Conservation (phyloP, 139 green algal species). For the Chlorella sp. region DNA sequence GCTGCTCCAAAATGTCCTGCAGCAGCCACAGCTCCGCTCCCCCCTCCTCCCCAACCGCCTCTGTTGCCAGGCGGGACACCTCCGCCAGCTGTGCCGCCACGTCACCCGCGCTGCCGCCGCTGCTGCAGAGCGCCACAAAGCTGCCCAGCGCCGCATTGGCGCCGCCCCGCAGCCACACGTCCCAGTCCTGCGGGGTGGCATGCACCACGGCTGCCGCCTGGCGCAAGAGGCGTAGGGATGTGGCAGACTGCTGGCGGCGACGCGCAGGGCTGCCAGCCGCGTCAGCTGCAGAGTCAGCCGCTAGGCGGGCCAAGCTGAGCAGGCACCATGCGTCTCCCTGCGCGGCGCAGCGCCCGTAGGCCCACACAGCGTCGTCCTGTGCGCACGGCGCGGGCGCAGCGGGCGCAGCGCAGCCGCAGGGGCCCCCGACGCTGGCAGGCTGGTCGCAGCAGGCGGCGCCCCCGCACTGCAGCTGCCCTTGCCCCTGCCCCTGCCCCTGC, state of each 20-base stretch:
- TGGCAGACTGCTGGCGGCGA: not conserved
- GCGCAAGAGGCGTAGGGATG: not conserved
- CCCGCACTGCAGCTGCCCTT: not conserved
- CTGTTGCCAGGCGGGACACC: not conserved
- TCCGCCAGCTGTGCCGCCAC: not conserved
- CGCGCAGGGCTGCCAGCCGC: not conserved
- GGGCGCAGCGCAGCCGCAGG: not conserved
- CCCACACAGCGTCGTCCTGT: not conserved
- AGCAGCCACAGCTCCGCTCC: slow-evolving; percentile 20
- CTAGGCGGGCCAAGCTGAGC: slow-evolving; percentile 2
- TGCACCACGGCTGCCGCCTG: not conserved
- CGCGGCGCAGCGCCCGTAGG: not conserved
- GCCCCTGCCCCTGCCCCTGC: not conserved
- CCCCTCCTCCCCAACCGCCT: not conserved
- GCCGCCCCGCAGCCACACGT: slow-evolving; percentile 2
- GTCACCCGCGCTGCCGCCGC: not conserved
- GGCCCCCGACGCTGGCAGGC: not conserved
- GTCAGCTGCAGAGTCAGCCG: not conserved
- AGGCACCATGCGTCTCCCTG: slow-evolving; percentile 24
- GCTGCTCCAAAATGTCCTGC: not conserved
- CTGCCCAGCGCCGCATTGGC: slow-evolving; percentile 14
- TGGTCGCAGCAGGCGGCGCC: not conserved
- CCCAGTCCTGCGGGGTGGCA: not conserved
- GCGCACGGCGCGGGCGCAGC: not conserved
- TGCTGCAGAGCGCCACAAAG: slow-evolving; percentile 27